These are phyloP conservation scores for Phytomonas sp. DNA, from an alignment of 208 protist species.

Conservation along the genomic window DNA sequence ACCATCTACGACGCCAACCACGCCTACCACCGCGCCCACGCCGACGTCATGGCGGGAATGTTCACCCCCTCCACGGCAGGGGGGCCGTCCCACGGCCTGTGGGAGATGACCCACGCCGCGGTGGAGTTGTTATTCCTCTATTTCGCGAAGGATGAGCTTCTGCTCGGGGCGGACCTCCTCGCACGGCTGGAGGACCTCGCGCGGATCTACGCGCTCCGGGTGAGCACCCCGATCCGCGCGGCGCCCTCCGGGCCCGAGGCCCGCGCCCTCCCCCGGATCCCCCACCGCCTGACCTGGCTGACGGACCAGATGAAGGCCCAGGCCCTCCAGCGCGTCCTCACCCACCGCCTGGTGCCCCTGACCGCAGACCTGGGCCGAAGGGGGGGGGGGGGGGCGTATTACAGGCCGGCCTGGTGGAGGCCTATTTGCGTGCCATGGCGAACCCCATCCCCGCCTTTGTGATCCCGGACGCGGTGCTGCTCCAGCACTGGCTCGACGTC, in stretches of 20 bases:
- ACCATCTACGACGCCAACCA: too few species aligned
- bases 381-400: slow-evolving; percentile 25
- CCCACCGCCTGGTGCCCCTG: slow-evolving; percentile 18
- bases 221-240: slow-evolving; percentile 18
- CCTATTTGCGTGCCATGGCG: slow-evolving; percentile 50
- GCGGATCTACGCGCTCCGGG: slow-evolving; percentile 35
- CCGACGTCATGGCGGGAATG: slow-evolving; percentile 22
- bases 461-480: slow-evolving; percentile 42
- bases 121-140: slow-evolving; percentile 25
- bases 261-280: slow-evolving; percentile 5
- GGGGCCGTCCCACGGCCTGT: slow-evolving; percentile 20
- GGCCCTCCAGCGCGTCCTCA: slow-evolving; percentile 20
- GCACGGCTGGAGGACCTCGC: slow-evolving; percentile 32
- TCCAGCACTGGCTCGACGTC: slow-evolving; percentile 46
- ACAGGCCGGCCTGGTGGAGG: slow-evolving; percentile 56
- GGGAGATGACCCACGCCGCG: slow-evolving; percentile 20
- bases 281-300: slow-evolving; percentile 11
- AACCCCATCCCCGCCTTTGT: slow-evolving; percentile 43
- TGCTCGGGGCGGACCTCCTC: slow-evolving; percentile 15
- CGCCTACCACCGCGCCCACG: slow-evolving; percentile 9
- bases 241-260: slow-evolving; percentile 11
- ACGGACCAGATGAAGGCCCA: slow-evolving; percentile 28
- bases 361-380: slow-evolving; percentile 8
- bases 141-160: slow-evolving; percentile 22
- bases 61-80: slow-evolving; percentile 5